Evolutionary conservation across 495 filamentous ascomycete species (phyloP), one percentile per base, ranked within the genome.

Genomic region (Trichodelitschia bisporula): DNA sequence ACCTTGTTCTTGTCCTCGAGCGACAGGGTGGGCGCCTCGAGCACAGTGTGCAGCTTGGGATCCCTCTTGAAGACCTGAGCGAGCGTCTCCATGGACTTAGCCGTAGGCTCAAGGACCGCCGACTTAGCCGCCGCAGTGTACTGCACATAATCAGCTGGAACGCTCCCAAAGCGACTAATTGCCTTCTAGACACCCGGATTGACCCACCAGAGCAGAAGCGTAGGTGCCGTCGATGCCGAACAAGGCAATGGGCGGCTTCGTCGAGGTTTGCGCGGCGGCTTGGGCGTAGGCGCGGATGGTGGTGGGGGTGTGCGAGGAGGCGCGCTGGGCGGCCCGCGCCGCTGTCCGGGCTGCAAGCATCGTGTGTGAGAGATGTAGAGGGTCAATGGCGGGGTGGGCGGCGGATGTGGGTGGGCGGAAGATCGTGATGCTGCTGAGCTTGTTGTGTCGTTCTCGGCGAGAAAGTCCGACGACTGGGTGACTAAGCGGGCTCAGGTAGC

Each of bases 201-300:
- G 35, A 55, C 69, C 51, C 79, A 97, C 86, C 70, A 97, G 62
- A 60, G 86, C 86, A 62, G 69, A 77, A 46, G 86, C 89, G 60
- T 97, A 97, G 47, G 84, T 95, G 45, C 86, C 86, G 54, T 93
- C 86, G 56, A 97, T 61, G 37, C 86, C 86, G 57, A 77, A 97
- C 39, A 97, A 62, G 33, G 82, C 66, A 48, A 93, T 63, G 31
- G 86, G 86, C 38, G 83, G 69, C 61, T 76, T 83, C 26, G 47
- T 43, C 17, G 42, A 36, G 10, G 38, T 36, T 33, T 55, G 43
- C 47, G 63, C 54, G 37, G 77, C 61, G 34, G 64, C 58, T 46
- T 66, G 58, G 52, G 86, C 83, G 56, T 79, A 95, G 18, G 49
- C 26, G 19, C 45, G 45, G 23, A 45, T 36, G 32, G 45, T 45